Conservation (phyloP, 345 rosid species). For the Gossypium bickii region DNA sequence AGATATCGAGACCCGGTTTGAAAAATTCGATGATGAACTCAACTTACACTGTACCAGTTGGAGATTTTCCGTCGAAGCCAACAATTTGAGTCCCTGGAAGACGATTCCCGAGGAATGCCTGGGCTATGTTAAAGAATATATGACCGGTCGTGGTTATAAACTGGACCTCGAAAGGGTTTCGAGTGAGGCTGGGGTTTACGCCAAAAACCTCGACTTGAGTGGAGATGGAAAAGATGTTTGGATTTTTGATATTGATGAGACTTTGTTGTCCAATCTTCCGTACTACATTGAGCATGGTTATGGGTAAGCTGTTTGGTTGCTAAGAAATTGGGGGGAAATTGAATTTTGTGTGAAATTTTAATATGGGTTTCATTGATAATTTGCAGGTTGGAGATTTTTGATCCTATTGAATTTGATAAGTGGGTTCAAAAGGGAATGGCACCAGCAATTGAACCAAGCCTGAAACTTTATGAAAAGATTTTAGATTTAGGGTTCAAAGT, state of each 20-base stretch:
- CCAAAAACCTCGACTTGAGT: constrained; percentile 41
- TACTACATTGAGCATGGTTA: constrained; percentile 69
- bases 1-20: constrained; percentile 27
- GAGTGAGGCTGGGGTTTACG: constrained; percentile 55
- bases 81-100: constrained; percentile 78
- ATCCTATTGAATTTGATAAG: constrained; percentile 58
- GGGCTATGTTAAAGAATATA: constrained; percentile 61
- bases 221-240: constrained; percentile 78
- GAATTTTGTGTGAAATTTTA: constrained; percentile 1
- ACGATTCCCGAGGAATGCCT: constrained; percentile 68
- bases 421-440: constrained; percentile 82
- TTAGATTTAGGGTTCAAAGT: constrained; percentile 66
- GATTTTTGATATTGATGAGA: constrained; percentile 90
- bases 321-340: constrained; percentile 4
- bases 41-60: constrained; percentile 71
- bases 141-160: constrained; percentile 56
- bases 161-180: constrained; percentile 62
- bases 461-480: constrained; percentile 68
- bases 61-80: constrained; percentile 83
- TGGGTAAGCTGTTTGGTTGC: constrained; percentile 47
- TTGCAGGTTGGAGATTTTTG: constrained; percentile 63
- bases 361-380: constrained; percentile 18
- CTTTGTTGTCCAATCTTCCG: constrained; percentile 87
- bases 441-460: constrained; percentile 65
- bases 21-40: constrained; percentile 41